Evolutionary conservation across 2,329 filamentous ascomycete genomes (phyloP), one percentile per base, ranked within the genome.

Genomic region (Diaporthe helianthi): DNA sequence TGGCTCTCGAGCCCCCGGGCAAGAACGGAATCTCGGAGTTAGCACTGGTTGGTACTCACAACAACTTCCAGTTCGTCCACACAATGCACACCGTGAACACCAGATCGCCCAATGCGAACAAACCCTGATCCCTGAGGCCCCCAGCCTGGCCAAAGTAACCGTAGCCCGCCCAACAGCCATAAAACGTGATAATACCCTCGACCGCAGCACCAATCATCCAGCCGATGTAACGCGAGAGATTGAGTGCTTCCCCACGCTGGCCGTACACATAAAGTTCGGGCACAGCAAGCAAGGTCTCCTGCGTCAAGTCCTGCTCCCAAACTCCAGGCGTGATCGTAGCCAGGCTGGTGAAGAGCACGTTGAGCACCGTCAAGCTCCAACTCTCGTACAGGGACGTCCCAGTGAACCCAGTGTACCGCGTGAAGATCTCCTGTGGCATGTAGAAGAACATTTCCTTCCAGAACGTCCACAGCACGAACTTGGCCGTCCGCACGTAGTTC

Each of bases 401-500:
- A 0, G 92, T 97, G 77, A 97, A 98, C 10, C 94, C 94, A 44
- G 90, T 92, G 81, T 89, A 94, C 66, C 89, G 86, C 79, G 97
- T 93, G 75, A 92, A 98, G 41, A 94, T 83, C 1, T 94, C 93
- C 78, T 96, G 92, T 0, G 92, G 92, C 4, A 97, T 84, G 77
- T 96, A 97, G 80, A 97, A 97, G 71, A 95, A 84, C 81, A 89
- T 84, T 76, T 90, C 87, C 77, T 98, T 98, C 94, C 94, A 98
- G 78, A 97, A 97, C 0, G 94, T 98, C 66, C 90, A 90, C 4
- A 97, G 85, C 2, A 94, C 93, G 77, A 97, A 98, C 77, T 95
- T 95, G 80, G 92, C 93, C 0, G 92, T 94, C 19, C 93, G 88
- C 33, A 95, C 86, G 73, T 98, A 97, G 79, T 97, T 97, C 93